phyloP scores from a whole-genome alignment of 208 protist species.

The Trypanosoma mega region DNA sequence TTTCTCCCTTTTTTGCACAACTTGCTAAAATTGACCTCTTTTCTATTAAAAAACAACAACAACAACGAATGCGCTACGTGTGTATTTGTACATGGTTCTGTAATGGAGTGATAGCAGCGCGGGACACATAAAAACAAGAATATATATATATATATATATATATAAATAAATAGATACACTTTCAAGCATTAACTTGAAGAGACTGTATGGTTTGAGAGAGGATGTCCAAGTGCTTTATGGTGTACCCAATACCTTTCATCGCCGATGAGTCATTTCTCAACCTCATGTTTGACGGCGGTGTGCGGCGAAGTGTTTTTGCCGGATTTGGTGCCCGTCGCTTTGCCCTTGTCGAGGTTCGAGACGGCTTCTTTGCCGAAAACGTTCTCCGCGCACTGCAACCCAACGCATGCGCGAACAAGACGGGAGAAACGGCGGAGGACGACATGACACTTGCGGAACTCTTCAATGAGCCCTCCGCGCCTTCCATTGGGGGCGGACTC shows the following conservation, averaged over 20 bases:
- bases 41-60: too few relatives aligned
- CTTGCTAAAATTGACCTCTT: too few relatives aligned
- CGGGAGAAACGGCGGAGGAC: conserved; percentile 5
- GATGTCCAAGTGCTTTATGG: conserved; percentile 44
- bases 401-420: conserved; percentile 15
- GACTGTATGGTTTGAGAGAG: too few relatives aligned
- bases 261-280: conserved; percentile 74
- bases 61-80: too few relatives aligned
- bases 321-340: conserved; percentile 59
- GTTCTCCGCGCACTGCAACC: too few relatives aligned
- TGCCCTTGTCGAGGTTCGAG: conserved; percentile 60
- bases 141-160: conserved; percentile 8
- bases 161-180: background rate
- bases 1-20: too few relatives aligned
- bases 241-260: conserved; percentile 67
- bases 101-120: too few relatives aligned
- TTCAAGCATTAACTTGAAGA: too few relatives aligned
- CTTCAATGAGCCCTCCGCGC: conserved; percentile 16
- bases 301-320: conserved; percentile 55
- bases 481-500: conserved; percentile 13
- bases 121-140: background rate
- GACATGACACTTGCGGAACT: conserved; percentile 35
- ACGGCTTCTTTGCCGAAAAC: conserved; percentile 21
- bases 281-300: conserved; percentile 45
- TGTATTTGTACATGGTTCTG: too few relatives aligned